Base-by-base conservation (phyloP, 164 flowering plant species). In the Echeveria elegans region DNA sequence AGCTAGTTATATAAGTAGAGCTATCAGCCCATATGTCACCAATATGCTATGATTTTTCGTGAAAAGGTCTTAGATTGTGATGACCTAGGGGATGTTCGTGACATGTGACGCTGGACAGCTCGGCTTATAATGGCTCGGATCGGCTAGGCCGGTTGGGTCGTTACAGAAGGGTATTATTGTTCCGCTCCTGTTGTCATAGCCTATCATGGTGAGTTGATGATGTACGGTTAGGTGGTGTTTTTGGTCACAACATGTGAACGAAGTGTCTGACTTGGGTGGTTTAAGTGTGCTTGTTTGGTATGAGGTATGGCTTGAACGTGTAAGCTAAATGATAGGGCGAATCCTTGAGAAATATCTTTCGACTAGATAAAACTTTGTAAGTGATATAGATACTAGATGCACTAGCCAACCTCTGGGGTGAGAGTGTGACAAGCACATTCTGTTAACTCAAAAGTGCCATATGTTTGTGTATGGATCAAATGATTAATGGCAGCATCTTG, bases 141-240 rank as follows among this genome's bases (percentile, higher is more conserved):
- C n/a, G n/a, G n/a, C n/a, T n/a, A n/a, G n/a, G n/a, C n/a, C n/a
- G n/a, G n/a, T n/a, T n/a, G n/a, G n/a, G n/a, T n/a, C n/a, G n/a
- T n/a, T n/a, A n/a, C n/a, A n/a, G n/a, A n/a, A n/a, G n/a, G n/a
- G 32, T 56, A 56, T 15, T 56, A 26, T 26, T 56, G 61, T 56
- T 7, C 3, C 19, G 3, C 7, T 3, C 37, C 37, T 3, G 3
- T 24, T 24, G 19, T 56, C 32, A n/a, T n/a, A 12, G 10, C 61
- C 14, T 56, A 16, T 28, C 29, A 11, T 21, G 58, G 58, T 52
- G 28, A 52, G 58, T 52, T 52, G 58, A 52, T 52, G 58, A 21
- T 23, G 23, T 21, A 1, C 10, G 9, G 11, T 50, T 50, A 4
- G 7, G 21, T 12, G n/a, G 26, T 21, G 6, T 23, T 23, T 23